These are phyloP conservation scores for Hypoxylon fragiforme DNA, from an alignment of 495 filamentous ascomycete species.

Conservation along the genomic window DNA sequence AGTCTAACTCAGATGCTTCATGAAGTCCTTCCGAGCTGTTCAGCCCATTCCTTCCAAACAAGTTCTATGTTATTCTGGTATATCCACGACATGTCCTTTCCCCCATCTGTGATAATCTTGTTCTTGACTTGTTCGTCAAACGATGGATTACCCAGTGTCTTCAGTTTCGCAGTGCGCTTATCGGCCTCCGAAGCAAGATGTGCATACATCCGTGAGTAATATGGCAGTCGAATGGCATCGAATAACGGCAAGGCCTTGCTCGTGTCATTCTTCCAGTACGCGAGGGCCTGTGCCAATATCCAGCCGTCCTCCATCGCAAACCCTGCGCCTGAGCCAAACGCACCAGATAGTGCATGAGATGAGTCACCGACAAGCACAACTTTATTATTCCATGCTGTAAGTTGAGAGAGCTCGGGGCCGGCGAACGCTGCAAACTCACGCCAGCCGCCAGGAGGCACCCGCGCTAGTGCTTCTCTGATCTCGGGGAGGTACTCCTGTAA, in stretches of 20 bases:
- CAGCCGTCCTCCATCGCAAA: conserved; percentile 58
- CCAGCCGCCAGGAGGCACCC: conserved; percentile 45
- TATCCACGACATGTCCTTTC: conserved; percentile 47
- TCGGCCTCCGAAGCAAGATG: conserved; percentile 38
- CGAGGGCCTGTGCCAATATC: conserved; percentile 50
- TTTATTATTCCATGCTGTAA: conserved; percentile 48
- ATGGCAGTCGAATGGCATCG: conserved; percentile 48
- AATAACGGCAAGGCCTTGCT: conserved; percentile 47
- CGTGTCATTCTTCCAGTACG: conserved; percentile 32
- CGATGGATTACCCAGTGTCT: conserved; percentile 22
- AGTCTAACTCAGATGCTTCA: conserved; percentile 6
- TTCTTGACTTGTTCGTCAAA: conserved; percentile 35
- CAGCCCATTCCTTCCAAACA: conserved; percentile 44
- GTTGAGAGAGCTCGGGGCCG: conserved; percentile 42
- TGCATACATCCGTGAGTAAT: conserved; percentile 49
- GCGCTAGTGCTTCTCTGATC: conserved; percentile 40
- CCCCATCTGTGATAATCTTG: conserved; percentile 39
- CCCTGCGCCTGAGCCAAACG: conserved; percentile 53
- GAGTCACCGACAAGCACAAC: conserved; percentile 54
- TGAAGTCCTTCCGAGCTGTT: conserved; percentile 4
- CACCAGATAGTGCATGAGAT: conserved; percentile 52
- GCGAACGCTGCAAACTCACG: conserved; percentile 51
- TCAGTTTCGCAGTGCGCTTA: conserved; percentile 26
- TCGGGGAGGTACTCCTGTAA: conserved; percentile 41
- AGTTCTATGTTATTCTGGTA: conserved; percentile 50